phyloP scores from a whole-genome alignment of 2,329 filamentous ascomycete species.

The Aspergillus sp. region DNA sequence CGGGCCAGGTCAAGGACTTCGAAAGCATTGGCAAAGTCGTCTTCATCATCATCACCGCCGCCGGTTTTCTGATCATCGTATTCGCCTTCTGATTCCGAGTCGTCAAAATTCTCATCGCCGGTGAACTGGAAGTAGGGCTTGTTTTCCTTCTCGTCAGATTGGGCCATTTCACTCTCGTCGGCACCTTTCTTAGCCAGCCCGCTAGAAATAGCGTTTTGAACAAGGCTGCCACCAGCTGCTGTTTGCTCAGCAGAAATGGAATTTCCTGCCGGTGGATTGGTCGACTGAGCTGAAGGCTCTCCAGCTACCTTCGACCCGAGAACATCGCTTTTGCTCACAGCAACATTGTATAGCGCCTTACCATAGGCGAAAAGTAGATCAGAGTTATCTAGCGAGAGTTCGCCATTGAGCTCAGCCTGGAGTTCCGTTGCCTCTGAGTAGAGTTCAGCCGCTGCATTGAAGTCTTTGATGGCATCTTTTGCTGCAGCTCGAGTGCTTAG shows the following conservation, averaged over 20 bases:
- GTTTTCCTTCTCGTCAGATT: slow-evolving; percentile 15
- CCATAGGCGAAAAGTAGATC: slow-evolving; percentile 94
- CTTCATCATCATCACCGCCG: slow-evolving; percentile 57
- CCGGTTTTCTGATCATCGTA: slow-evolving; percentile 39
- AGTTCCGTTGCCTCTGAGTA: slow-evolving; percentile 86
- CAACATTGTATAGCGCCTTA: slow-evolving; percentile 87
- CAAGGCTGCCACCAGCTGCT: slow-evolving; percentile 13
- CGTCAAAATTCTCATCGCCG: slow-evolving; percentile 89
- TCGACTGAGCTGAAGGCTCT: slow-evolving; percentile 52
- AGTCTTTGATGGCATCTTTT: slow-evolving; percentile 86
- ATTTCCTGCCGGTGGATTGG: slow-evolving; percentile 40
- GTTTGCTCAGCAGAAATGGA: slow-evolving; percentile 22
- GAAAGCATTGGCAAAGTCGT: slow-evolving; percentile 61
- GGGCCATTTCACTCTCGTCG: slow-evolving; percentile 10
- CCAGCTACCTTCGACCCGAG: slow-evolving; percentile 73
- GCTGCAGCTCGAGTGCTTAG: slow-evolving; percentile 75
- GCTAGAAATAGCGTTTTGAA: slow-evolving; percentile 22
- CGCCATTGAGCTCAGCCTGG: slow-evolving; percentile 86
- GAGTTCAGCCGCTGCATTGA: slow-evolving; percentile 76
- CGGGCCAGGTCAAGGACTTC: slow-evolving; percentile 61
- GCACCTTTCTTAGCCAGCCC: slow-evolving; percentile 12
- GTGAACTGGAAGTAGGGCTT: slow-evolving; percentile 84
- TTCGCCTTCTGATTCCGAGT: slow-evolving; percentile 59
- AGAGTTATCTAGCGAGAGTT: slow-evolving; percentile 84
- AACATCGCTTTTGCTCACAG: slow-evolving; percentile 90